Conservation (phyloP, 768 basidiomycete species). For the Amanita polypyramis region DNA sequence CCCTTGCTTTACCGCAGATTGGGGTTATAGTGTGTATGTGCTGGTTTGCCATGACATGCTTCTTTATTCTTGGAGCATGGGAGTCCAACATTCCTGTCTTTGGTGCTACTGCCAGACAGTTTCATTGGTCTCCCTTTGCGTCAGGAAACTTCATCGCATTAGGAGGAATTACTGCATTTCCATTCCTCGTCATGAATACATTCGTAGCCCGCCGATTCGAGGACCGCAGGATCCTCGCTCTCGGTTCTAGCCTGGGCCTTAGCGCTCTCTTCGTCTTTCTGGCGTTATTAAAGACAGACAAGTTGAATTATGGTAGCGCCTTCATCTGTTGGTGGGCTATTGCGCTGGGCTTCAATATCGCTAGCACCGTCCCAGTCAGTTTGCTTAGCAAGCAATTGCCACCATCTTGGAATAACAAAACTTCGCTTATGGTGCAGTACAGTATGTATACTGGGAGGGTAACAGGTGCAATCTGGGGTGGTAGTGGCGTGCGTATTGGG, state of each 20-base stretch:
- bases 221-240: slow-evolving; percentile 47
- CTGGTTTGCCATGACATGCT: slow-evolving; percentile 61
- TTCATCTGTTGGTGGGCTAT: slow-evolving; percentile 46
- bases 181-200: slow-evolving; percentile 57
- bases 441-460: slow-evolving; percentile 58
- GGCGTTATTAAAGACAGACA: slow-evolving; percentile 28
- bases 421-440: slow-evolving; percentile 53
- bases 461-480: slow-evolving; percentile 59
- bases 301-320: slow-evolving; percentile 37
- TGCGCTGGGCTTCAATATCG: slow-evolving; percentile 64
- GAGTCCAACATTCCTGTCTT: slow-evolving; percentile 62
- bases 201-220: slow-evolving; percentile 45
- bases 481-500: slow-evolving; percentile 46
- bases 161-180: slow-evolving; percentile 50
- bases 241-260: slow-evolving; percentile 40
- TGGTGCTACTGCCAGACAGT: slow-evolving; percentile 27
- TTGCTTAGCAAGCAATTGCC: slow-evolving; percentile 63
- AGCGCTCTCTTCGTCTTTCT: slow-evolving; percentile 43
- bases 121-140: slow-evolving; percentile 49
- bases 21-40: slow-evolving; percentile 56
- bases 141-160: slow-evolving; percentile 66
- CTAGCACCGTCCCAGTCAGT: slow-evolving; percentile 60
- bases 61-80: slow-evolving; percentile 63
- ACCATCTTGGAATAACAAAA: slow-evolving; percentile 44
- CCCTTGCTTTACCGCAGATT: slow-evolving; percentile 15